phyloP scores from a whole-genome alignment of 1,284 basidiomycete species.

The Pterula multifida region DNA sequence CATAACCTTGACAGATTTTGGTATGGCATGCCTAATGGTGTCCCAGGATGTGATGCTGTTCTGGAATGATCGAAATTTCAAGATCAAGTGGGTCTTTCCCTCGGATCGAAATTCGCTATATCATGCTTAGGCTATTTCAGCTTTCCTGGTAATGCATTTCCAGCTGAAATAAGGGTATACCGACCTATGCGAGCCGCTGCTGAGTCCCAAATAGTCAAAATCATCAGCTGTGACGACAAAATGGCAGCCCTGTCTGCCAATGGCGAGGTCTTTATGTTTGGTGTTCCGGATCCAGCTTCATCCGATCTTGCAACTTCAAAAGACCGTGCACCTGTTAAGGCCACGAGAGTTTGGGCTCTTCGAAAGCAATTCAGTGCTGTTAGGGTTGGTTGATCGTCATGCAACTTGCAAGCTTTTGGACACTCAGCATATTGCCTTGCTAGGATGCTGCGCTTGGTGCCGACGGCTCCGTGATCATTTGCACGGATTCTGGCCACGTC shows the following conservation, averaged over 20 bases:
- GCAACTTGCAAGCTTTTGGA: neutral
- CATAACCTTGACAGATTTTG: constrained; percentile 68
- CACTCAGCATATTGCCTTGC: neutral
- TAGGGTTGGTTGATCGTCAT: constrained; percentile 29
- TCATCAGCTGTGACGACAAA: constrained; percentile 70
- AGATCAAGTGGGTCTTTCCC: constrained; percentile 46
- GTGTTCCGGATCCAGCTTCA: constrained; percentile 27
- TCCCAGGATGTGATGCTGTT: constrained; percentile 76
- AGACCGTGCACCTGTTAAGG: constrained; percentile 43
- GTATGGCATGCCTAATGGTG: constrained; percentile 69
- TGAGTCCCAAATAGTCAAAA: constrained; percentile 67
- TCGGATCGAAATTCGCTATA: constrained; percentile 2
- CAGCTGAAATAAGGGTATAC: constrained; percentile 66
- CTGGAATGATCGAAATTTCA: constrained; percentile 67
- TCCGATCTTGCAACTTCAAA: constrained; percentile 13
- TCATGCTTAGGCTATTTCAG: constrained; percentile 19
- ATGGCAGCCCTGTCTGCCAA: constrained; percentile 82
- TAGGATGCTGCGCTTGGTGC: constrained; percentile 83
- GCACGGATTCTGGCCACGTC: constrained; percentile 91
- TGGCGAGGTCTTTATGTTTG: constrained; percentile 90
- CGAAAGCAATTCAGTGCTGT: constrained; percentile 82
- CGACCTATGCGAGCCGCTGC: constrained; percentile 65
- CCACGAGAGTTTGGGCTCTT: constrained; percentile 87
- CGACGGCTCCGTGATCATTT: constrained; percentile 85
- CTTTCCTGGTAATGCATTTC: constrained; percentile 61